Conservation (phyloP, 1,139 yeast species). For the Candida mesenterica region DNA sequence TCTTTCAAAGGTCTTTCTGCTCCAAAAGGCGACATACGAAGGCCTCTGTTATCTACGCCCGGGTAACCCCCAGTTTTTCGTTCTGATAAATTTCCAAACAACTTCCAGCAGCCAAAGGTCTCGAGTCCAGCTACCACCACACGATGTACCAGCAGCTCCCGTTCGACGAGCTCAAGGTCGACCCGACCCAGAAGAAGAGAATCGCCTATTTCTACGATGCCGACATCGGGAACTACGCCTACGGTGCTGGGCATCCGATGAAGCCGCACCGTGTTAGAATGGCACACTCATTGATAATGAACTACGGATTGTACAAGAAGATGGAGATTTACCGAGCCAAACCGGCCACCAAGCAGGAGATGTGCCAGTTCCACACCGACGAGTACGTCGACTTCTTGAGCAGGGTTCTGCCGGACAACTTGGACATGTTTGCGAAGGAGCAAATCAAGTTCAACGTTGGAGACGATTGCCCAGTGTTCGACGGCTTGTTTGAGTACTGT, state of each 20-base stretch:
- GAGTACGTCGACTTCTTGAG: constrained; percentile 93
- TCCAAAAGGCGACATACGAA: background rate
- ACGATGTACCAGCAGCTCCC: constrained; percentile 44
- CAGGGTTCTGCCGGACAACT: constrained; percentile 91
- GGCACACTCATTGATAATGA: constrained; percentile 97
- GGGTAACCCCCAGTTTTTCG: background rate
- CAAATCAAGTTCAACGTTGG: constrained; percentile 95
- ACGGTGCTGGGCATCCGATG: constrained; percentile 99
- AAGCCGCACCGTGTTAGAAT: constrained; percentile 97
- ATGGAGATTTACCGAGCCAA: constrained; percentile 97
- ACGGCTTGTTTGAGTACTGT: constrained; percentile 93
- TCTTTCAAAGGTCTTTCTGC: background rate
- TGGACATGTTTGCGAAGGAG: constrained; percentile 88
- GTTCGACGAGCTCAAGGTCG: constrained; percentile 45
- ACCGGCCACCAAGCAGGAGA: constrained; percentile 97
- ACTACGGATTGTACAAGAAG: constrained; percentile 91
- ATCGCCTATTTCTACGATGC: constrained; percentile 55
- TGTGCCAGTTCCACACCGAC: constrained; percentile 98
- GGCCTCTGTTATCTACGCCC: background rate
- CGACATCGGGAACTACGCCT: constrained; percentile 96
- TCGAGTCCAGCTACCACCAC: too few species aligned
- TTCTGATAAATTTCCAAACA: background rate
- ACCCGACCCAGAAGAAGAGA: constrained; percentile 40
- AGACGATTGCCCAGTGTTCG: constrained; percentile 96
- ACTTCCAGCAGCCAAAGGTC: too few species aligned